Base-by-base conservation (phyloP, 257 asterid species). In the Solanum medicagineum region DNA sequence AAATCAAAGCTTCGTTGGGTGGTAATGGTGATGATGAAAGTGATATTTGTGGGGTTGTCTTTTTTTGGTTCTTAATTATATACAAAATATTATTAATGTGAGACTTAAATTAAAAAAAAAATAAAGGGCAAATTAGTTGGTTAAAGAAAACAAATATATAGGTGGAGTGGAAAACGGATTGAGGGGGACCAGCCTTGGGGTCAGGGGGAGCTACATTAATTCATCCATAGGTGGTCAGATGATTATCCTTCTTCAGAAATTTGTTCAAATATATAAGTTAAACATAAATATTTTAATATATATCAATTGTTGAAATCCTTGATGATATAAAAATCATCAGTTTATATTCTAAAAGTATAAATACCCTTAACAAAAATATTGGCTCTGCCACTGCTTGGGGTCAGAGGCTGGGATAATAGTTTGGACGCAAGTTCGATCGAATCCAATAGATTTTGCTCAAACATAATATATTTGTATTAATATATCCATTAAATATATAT, bases 141-240 rank as follows among this genome's bases (percentile, higher is more conserved):
- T 80, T 60, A 79, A 49, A 62, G 14, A 20, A 65, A 32, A 57
- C 26, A 54, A 57, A 60, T n/a, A 20, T 63, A 87, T 85, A 82
- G 94, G 90, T 95, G 90, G 97, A 95, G 98, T 92, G 95, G 97
- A 91, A 94, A 94, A 95, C 98, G 97, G 98, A 93, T 93, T 93
- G 95, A 92, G 92, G 93, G 90, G 98, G 96, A 93, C 95, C 94
- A 89, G 36, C 60, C 55, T 29, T 36, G 59, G 10, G 77, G 60
- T 0, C 10, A 1, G 32, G 32, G 4, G 4, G 3, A 32, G 36
- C 36, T 32, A 32, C 4, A 32, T 32, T 32, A 32, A 32, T 32
- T 32, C 36, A 32, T 32, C 0, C 36, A 3, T 32, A 32, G 3
- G 36, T 32, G 36, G 36, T 32, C 36, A 32, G 36, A 32, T 32